Evolutionary conservation across 2,329 filamentous ascomycete species (phyloP), one percentile per base, ranked within the genome.

Genomic region (Exophiala sp.): DNA sequence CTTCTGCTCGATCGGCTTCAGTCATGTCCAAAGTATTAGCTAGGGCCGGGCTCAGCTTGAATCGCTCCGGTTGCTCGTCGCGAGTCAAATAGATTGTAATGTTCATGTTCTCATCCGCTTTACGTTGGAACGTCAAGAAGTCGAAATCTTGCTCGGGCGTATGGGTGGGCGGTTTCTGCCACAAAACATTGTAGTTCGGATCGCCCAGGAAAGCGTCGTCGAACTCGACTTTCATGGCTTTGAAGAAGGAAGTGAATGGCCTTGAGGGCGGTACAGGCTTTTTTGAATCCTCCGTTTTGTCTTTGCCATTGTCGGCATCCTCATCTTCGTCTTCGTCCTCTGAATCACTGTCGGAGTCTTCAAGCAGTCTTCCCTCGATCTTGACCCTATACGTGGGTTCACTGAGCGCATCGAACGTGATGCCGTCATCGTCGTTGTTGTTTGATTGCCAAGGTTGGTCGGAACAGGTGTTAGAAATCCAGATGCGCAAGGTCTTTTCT

Each of bases 391-490:
- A 98, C 9, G 83, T 86, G 2, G 88, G 85, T 60, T 89, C 85
- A 59, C 79, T 77, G 56, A 81, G 88, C 45, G 83, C 82, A 46
- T 82, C 83, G 63, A 95, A 90, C 64, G 94, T 89, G 58, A 93
- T 93, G 29, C 80, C 80, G 64, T 91, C 83, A 9, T 83, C 78
- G 53, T 83, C 83, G 85, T 73, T 37, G 5, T 37, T 34, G 74
- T 75, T 60, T 76, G 80, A 32, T 70, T 98, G 93, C 93, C 93
- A 97, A 24, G 86, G 83, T 70, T 98, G 93, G 64, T 93, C 88
- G 67, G 96, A 88, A 27, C 85, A 88, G 1, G 89, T 95, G 69
- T 98, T 98, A 63, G 83, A 90, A 62, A 98, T 83, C 89, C 89
- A 97, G 57, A 98, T 80, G 55, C 91, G 85, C 68, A 98, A 75